Evolutionary conservation across 2,329 filamentous ascomycete species (phyloP), one percentile per base, ranked within the genome.

Genomic region (Escovopsis sp.): DNA sequence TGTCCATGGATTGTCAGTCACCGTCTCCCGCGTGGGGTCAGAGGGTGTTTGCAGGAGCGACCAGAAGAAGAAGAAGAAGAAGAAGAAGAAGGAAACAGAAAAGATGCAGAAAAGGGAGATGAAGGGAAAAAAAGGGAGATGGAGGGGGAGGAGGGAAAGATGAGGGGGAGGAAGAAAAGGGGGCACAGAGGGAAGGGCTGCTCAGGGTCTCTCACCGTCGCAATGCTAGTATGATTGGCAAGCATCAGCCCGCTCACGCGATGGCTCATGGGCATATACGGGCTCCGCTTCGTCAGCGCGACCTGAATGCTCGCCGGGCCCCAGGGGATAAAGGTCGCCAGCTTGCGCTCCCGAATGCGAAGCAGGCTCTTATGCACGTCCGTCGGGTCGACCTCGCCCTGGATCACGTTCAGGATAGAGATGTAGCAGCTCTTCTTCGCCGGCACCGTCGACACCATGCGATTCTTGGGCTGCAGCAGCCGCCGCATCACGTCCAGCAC

Each of bases 391-490:
- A 92, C 90, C 57, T 98, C 90, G 50, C 90, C 90, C 65, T 96
- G 90, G 49, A 98, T 98, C 49, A 98, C 94, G 58, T 98, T 96
- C 43, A 98, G 68, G 47, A 98, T 96, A 33, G 86, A 94, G 52
- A 98, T 96, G 64, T 98, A 98, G 65, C 90, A 98, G 62, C 86
- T 94, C 64, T 85, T 92, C 65, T 96, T 96, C 49, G 81, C 83
- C 2, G 88, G 87, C 38, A 86, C 80, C 16, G 90, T 94, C 17
- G 87, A 94, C 31, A 98, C 90, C 90, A 98, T 98, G 54, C 92
- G 79, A 60, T 98, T 98, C 68, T 98, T 98, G 27, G 90, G 90
- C 60, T 98, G 92, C 39, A 98, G 66, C 17, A 98, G 66, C 40
- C 90, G 73, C 38, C 90, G 76, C 90, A 98, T 98, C 42, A 98